Base-by-base conservation (phyloP, 176 grass and related monocot species). In the Phyllostachys edulis region DNA sequence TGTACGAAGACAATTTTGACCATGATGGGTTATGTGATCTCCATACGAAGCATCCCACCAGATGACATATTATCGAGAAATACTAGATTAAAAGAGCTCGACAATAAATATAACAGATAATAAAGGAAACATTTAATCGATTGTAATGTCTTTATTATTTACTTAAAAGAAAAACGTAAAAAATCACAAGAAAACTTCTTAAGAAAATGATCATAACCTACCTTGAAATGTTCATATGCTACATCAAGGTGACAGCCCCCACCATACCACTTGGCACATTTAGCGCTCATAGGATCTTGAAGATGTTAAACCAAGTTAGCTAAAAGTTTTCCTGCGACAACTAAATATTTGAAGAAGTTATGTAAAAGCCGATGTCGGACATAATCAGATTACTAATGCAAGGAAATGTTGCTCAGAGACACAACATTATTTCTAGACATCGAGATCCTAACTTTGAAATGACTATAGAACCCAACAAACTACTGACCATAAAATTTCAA, bases 211-310 rank as follows among this genome's bases (percentile, higher is more conserved):
- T 17, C 85, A 83, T 60, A 75, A 46, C 75, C 65, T 93, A 98
- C 96, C 89, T 93, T 95, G 85, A 95, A 95, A 93, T 98, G 90
- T 72, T 93, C 91, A 61, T 90, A 95, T 64, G 96, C 96, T 64
- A 98, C 87, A 90, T 98, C 96, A 85, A 98, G 96, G 67, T 91
- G 89, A 86, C 96, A 98, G 96, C 91, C 80, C 96, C 96, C 82
- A 98, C 93, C 91, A 95, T 93, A 29, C 93, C 96, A 83, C 90
- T 86, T 80, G 91, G 93, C 79, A 93, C 89, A 88, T 98, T 95
- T 64, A 98, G 87, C 82, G 72, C 80, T 98, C 96, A 85, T 98
- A 95, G 27, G 92, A 87, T 69, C 92, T 93, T 98, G 85, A 70
- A 90, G 51, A 88, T 29, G 54, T 41, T 78, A 77, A 67, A 87